These are phyloP conservation scores for Stephania cephalantha DNA, from an alignment of 164 flowering plant genomes.

Conservation along the genomic window DNA sequence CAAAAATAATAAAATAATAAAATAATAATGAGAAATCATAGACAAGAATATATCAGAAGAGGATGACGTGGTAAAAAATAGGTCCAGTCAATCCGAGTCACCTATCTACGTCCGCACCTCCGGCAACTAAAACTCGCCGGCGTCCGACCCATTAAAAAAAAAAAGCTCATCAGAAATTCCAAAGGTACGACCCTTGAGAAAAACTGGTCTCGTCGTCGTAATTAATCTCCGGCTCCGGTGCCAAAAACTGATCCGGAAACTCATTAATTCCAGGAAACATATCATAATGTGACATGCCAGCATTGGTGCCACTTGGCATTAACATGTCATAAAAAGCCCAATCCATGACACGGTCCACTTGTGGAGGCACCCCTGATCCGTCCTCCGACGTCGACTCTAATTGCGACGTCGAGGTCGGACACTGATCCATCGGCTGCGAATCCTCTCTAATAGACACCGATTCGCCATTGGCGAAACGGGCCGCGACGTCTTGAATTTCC, in stretches of 20 bases:
- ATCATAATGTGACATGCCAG: slow-evolving; percentile 31
- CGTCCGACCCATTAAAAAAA: not conserved
- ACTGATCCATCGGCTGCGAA: not conserved
- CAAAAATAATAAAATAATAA: not conserved
- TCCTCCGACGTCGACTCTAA: slow-evolving; percentile 15
- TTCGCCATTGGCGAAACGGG: slow-evolving; percentile 15
- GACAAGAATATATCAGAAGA: no score
- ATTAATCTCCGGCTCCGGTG: slow-evolving; percentile 11
- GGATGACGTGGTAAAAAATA: slow-evolving; percentile 9
- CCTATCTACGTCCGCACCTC: slow-evolving; percentile 4
- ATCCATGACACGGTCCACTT: slow-evolving; percentile 17
- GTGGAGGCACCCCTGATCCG: slow-evolving; percentile 13
- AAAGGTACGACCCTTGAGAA: slow-evolving; percentile 38
- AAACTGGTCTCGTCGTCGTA: slow-evolving; percentile 16
- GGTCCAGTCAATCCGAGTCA: not conserved
- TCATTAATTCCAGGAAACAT: slow-evolving; percentile 41
- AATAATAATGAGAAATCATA: no score
- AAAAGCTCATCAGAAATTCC: slow-evolving; percentile 37
- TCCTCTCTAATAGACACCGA: not conserved
- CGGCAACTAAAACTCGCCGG: slow-evolving; percentile 25
- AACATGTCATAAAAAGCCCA: slow-evolving; percentile 26
- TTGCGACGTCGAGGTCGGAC: slow-evolving; percentile 13
- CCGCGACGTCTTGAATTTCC: slow-evolving; percentile 26
- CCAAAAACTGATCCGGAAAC: slow-evolving; percentile 19
- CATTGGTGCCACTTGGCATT: slow-evolving; percentile 10